phyloP scores from a whole-genome alignment of 169 alveolate species.

The Cryptosporidium xiaoi region DNA sequence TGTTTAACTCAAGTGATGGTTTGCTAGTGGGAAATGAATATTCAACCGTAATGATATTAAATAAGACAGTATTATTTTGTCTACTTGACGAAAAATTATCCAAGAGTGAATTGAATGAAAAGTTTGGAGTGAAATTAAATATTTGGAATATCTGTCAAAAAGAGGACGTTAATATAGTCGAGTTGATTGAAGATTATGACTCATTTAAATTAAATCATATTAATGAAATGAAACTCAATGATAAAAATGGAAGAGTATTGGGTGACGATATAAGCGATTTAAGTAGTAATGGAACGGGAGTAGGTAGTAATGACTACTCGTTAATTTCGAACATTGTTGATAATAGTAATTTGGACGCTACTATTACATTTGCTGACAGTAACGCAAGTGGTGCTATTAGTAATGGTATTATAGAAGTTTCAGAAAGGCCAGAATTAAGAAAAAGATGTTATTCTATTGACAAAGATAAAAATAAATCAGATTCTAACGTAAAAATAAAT shows the following conservation, averaged over 20 bases:
- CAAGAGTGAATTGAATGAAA: neutral
- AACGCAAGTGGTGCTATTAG: neutral
- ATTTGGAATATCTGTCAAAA: conserved; percentile 37
- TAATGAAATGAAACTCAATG: too few relatives aligned
- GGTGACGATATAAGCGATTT: too few relatives aligned
- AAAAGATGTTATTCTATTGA: too few relatives aligned
- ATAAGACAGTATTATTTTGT: conserved; percentile 9
- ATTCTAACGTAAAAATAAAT: neutral
- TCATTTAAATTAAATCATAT: neutral
- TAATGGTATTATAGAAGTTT: neutral
- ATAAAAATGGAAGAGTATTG: too few relatives aligned
- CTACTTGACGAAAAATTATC: conserved; percentile 41
- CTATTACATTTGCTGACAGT: neutral
- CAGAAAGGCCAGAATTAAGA: too few relatives aligned
- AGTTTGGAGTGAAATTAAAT: conserved; percentile 54
- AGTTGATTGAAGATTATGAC: neutral
- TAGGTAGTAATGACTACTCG: too few relatives aligned
- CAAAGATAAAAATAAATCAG: neutral
- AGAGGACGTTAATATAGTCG: neutral
- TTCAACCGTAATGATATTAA: conserved; percentile 23
- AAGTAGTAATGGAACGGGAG: too few relatives aligned
- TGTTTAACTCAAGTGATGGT: conserved; percentile 30
- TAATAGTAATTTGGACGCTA: neutral
- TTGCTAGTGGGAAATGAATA: conserved; percentile 22
- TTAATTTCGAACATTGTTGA: neutral